Conservation (phyloP, 176 grass and related monocot genomes). For the Melocanna baccifera region DNA sequence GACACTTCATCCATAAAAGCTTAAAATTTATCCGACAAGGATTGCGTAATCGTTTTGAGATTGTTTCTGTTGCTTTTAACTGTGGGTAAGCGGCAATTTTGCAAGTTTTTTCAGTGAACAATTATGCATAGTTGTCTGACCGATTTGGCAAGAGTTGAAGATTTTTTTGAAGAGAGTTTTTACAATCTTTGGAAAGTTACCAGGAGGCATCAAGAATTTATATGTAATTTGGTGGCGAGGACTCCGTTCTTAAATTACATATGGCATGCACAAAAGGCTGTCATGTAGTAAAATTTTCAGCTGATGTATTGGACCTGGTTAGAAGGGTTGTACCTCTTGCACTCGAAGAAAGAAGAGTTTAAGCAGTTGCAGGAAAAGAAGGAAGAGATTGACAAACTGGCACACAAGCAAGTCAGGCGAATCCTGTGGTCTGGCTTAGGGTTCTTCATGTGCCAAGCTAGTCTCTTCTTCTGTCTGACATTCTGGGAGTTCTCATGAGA, state of each 20-base stretch:
- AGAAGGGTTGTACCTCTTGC: constrained; percentile 58
- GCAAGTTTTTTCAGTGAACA: neutral
- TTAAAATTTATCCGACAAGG: neutral
- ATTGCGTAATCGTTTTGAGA: neutral
- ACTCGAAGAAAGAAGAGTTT: constrained; percentile 45
- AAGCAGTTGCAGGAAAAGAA: constrained; percentile 52
- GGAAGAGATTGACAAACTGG: constrained; percentile 57
- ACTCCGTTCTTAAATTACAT: neutral
- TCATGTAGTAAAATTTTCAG: neutral
- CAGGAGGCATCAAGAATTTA: no score
- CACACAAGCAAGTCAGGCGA: constrained; percentile 63
- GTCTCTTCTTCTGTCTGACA: constrained; percentile 58
- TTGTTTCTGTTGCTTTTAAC: neutral
- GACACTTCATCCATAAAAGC: neutral
- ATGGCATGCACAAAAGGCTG: neutral
- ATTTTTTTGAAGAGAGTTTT: neutral
- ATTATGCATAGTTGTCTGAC: neutral
- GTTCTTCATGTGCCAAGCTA: constrained; percentile 42
- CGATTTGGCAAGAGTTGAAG: neutral
- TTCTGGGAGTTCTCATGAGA: constrained; percentile 78
- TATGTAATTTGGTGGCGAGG: no score
- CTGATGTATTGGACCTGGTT: constrained; percentile 39
- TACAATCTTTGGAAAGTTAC: no score
- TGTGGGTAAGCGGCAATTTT: neutral
- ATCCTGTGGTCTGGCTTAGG: constrained; percentile 65